Evolutionary conservation across 495 filamentous ascomycete genomes (phyloP).

Genomic region (Annulohypoxylon nitens): DNA sequence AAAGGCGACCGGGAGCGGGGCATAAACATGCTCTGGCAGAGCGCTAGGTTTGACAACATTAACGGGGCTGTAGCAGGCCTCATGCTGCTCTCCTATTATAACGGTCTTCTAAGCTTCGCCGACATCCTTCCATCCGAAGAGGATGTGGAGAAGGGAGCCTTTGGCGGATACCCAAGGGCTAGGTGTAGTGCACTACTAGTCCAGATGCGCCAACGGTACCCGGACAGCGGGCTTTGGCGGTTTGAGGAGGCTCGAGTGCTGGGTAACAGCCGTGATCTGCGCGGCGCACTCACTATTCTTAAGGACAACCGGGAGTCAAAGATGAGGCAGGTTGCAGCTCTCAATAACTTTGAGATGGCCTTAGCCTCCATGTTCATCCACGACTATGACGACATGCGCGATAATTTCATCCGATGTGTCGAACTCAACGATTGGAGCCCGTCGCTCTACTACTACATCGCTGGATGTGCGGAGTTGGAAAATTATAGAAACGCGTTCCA

Average conservation of each 20-base stretch:
- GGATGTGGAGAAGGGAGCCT: conserved; percentile 63
- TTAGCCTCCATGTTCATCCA: conserved; percentile 84
- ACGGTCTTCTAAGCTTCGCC: conserved; percentile 83
- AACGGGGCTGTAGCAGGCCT: conserved; percentile 92
- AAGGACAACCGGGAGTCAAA: conserved; percentile 69
- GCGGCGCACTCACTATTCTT: conserved; percentile 76
- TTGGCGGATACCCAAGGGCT: conserved; percentile 77
- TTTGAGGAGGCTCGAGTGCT: conserved; percentile 89
- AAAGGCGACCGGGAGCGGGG: conserved; percentile 89
- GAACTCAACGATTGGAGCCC: conserved; percentile 93
- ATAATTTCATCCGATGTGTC: conserved; percentile 81
- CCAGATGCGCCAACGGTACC: conserved; percentile 81
- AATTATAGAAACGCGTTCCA: conserved; percentile 75
- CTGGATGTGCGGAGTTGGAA: conserved; percentile 80
- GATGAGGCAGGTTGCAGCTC: conserved; percentile 85
- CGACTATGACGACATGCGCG: conserved; percentile 75
- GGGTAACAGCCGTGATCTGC: conserved; percentile 74
- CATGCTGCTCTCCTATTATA: conserved; percentile 86
- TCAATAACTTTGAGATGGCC: conserved; percentile 87
- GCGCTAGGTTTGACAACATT: conserved; percentile 86
- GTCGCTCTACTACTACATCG: conserved; percentile 90
- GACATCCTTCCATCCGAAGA: conserved; percentile 82
- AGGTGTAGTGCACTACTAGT: conserved; percentile 76
- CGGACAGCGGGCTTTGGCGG: conserved; percentile 86
- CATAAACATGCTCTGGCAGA: conserved; percentile 90